These are phyloP conservation scores for Guadua angustifolia DNA, from an alignment of 176 grass and related monocot genomes.

Conservation along the genomic window DNA sequence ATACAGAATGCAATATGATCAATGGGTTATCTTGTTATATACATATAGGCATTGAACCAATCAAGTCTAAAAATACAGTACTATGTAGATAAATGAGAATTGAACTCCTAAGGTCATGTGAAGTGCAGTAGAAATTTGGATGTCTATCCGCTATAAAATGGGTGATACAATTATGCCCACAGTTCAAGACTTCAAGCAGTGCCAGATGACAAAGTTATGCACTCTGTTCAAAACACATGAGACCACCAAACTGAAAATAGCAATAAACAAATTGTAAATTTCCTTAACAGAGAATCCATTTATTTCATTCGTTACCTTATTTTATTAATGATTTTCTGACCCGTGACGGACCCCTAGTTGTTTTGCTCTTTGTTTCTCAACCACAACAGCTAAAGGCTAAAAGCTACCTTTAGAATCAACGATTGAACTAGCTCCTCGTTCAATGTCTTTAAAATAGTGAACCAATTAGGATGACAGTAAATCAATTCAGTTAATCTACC, in stretches of 20 bases:
- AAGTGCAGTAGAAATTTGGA: constrained; percentile 20
- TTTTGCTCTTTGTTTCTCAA: constrained; percentile 29
- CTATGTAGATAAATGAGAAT: constrained; percentile 4
- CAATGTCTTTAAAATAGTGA: neutral
- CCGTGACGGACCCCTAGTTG: neutral
- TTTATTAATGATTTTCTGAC: neutral
- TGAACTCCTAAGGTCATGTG: neutral
- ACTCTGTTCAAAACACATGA: neutral
- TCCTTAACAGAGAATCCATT: neutral
- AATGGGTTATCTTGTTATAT: constrained; percentile 9
- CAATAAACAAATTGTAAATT: neutral
- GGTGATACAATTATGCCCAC: neutral
- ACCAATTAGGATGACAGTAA: neutral
- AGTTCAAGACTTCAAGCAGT: constrained; percentile 26
- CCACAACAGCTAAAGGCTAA: neutral
- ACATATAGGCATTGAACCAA: constrained; percentile 37
- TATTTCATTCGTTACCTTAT: neutral
- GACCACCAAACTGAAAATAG: neutral
- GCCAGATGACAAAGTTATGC: neutral
- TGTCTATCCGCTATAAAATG: constrained; percentile 25
- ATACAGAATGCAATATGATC: neutral
- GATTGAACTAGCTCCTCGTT: neutral
- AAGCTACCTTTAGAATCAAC: neutral
- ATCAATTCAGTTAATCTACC: neutral
- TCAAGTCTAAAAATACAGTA: constrained; percentile 28